Percentiles rank a stretch among this genome's conserved stretches.
phyloP scores from a whole-genome alignment of 2,329 filamentous ascomycete genomes.

The Madurella mycetomatis region DNA sequence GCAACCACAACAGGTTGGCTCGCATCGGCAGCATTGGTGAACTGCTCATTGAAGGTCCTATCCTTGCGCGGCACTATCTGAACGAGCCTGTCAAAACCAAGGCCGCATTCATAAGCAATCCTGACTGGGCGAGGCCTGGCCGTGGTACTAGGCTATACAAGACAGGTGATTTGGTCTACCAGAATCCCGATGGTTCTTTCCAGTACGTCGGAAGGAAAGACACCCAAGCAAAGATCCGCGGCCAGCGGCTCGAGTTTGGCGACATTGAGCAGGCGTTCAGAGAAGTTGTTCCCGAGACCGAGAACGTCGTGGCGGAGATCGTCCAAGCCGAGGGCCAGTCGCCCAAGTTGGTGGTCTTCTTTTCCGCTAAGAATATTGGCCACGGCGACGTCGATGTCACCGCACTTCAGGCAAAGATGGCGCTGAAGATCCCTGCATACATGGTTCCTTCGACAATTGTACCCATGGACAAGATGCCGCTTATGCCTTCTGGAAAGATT shows the following conservation, averaged over 20 bases:
- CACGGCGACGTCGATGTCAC: slow-evolving; percentile 26
- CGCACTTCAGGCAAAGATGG: slow-evolving; percentile 30
- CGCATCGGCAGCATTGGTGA: slow-evolving; percentile 26
- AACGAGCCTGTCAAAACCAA: slow-evolving; percentile 21
- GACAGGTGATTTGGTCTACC: slow-evolving; percentile 39
- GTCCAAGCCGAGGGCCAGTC: background rate
- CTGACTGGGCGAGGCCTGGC: slow-evolving; percentile 37
- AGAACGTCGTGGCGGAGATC: slow-evolving; percentile 10
- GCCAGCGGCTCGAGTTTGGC: slow-evolving; percentile 44
- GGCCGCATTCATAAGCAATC: slow-evolving; percentile 16
- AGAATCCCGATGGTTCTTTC: slow-evolving; percentile 33
- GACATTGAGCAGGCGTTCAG: slow-evolving; percentile 19
- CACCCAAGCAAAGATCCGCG: slow-evolving; percentile 49
- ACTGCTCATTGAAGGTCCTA: slow-evolving; percentile 22
- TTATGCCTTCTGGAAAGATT: slow-evolving; percentile 46
- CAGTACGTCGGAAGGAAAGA: slow-evolving; percentile 37
- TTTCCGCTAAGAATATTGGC: background rate
- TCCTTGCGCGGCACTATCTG: slow-evolving; percentile 24
- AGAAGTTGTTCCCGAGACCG: background rate
- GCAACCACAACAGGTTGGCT: slow-evolving; percentile 19
- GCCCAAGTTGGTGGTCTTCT: slow-evolving; percentile 1
- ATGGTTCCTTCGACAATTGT: slow-evolving; percentile 48
- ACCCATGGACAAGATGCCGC: slow-evolving; percentile 42
- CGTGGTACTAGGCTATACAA: slow-evolving; percentile 36
- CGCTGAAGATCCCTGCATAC: slow-evolving; percentile 30